Conservation (phyloP, 106 monocot species). For the Dioscorea dumetorum region DNA sequence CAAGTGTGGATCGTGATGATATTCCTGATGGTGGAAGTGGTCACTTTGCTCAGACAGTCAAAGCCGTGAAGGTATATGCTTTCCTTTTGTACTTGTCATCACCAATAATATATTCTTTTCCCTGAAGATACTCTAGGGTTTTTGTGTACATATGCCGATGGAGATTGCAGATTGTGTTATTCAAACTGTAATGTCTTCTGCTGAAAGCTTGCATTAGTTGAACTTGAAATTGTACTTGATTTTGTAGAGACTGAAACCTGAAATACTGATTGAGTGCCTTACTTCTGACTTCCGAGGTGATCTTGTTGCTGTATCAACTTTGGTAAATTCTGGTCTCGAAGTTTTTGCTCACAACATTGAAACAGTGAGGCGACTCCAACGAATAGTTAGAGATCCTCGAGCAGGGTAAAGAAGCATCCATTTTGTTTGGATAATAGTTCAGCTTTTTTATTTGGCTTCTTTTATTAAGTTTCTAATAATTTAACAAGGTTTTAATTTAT, state of each 20-base stretch:
- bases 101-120: too few relatives aligned
- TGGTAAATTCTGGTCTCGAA: constrained; percentile 69
- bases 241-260: constrained; percentile 66
- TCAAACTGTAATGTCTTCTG: too few relatives aligned
- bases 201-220: too few relatives aligned
- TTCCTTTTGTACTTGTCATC: not conserved
- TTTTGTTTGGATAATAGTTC: not conserved
- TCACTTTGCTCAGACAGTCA: constrained; percentile 88
- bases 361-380: constrained; percentile 80
- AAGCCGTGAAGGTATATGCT: constrained; percentile 63
- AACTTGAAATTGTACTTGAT: too few relatives aligned
- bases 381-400: constrained; percentile 89
- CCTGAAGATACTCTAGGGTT: too few relatives aligned
- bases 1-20: constrained; percentile 98
- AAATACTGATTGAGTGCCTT: constrained; percentile 86
- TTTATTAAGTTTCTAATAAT: too few relatives aligned
- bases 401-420: constrained; percentile 45
- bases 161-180: too few relatives aligned
- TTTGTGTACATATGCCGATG: too few relatives aligned
- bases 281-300: constrained; percentile 97
- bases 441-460: too few relatives aligned
- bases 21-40: constrained; percentile 96
- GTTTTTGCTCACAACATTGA: constrained; percentile 99
- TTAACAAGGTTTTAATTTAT: too few relatives aligned
- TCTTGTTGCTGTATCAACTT: constrained; percentile 54